These are phyloP conservation scores for Leptographium procerum DNA, from an alignment of 2,329 filamentous ascomycete species.

Conservation along the genomic window DNA sequence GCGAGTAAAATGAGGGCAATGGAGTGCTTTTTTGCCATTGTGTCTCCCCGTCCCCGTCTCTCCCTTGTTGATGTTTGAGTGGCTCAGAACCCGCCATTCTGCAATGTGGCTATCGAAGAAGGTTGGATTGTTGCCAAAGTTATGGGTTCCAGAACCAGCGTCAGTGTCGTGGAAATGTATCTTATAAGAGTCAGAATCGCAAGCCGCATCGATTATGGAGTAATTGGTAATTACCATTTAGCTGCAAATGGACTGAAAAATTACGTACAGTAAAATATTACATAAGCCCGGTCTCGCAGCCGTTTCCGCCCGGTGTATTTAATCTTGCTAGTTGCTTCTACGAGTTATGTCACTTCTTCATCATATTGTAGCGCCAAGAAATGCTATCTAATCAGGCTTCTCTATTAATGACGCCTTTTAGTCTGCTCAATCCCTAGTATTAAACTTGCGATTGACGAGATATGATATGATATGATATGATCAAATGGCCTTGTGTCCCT, in stretches of 20 bases:
- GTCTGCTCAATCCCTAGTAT: no score
- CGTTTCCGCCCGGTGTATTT: no score
- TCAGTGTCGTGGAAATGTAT: neutral
- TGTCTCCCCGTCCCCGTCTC: neutral
- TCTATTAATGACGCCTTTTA: no score
- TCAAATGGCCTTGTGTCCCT: neutral
- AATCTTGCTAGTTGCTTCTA: no score
- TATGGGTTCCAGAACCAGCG: neutral
- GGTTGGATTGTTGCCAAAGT: neutral
- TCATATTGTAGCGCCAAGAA: no score
- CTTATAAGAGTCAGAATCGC: neutral
- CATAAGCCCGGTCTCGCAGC: no score
- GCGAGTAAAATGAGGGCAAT: slow-evolving; percentile 12
- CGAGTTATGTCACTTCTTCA: no score
- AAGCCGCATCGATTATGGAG: neutral
- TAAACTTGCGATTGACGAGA: no score
- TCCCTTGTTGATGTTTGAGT: no score
- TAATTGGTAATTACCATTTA: neutral
- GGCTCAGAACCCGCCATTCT: neutral
- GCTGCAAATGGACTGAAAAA: no score
- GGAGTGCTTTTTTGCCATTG: neutral
- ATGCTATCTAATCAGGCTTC: no score
- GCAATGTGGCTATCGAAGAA: neutral
- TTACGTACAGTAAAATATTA: no score
- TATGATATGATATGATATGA: neutral